Base-by-base conservation (phyloP, 108 stramenopile genomes). In the Mediolabrus comicus region DNA sequence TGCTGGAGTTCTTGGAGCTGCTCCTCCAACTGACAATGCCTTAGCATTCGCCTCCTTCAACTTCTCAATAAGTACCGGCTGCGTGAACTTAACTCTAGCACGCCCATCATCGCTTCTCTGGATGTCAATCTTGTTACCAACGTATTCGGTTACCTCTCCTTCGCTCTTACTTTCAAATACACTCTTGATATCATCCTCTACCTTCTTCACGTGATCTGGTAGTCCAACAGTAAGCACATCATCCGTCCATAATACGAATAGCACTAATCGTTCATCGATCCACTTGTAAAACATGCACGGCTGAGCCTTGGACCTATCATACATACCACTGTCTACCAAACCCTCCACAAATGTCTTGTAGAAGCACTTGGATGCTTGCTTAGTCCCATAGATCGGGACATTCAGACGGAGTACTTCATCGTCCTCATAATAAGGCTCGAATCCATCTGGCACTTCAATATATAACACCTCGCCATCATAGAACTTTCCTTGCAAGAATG, bases 401-500 rank as follows among this genome's bases (percentile, higher is more conserved):
- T 51, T 31, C 59, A 69, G 7, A 4, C 6, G 27, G 1, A 60
- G 41, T 8, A 69, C 60, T 3, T 39, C 58, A 35, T 69, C 61
- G 4, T 17, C 16, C 2, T 25, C 31, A 25, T 69, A 62, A 22
- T 46, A 69, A 13, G 59, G 19, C 60, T 69, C 71, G 32, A 52
- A 51, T 41, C 62, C 71, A 14, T 63, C 52, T 41, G 71, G 53
- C 34, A 53, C 71, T 13, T 53, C 63, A 13, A 31, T 65, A 16
- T 72, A 64, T 12, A 72, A 24, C 8, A 46, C 33, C 33, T 54
- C 72, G 22, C 65, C 65, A 29, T 72, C 52, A 5, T n/a, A 7
- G n/a, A 72, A 66, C 28, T 65, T 38, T 26, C 53, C 53, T 46
- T 66, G 53, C 28, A 72, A 24, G 10, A 72, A 66, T 25, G 65